Evolutionary conservation across 306 rosid species (phyloP).

Genomic region (Trifolium fragiferum): DNA sequence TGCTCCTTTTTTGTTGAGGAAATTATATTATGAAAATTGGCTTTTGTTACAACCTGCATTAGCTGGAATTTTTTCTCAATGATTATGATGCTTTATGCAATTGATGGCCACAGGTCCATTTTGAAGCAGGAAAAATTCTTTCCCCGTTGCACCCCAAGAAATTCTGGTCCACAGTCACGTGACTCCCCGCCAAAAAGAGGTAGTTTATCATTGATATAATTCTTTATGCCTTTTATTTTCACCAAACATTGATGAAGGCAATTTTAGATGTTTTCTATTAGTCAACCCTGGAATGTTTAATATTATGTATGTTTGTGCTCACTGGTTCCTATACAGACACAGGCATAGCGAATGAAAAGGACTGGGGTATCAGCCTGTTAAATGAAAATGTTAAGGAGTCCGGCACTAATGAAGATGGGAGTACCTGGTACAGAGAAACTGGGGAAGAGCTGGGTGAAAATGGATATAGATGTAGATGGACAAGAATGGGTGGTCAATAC

Average conservation of each 20-base stretch:
- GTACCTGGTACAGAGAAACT: slow-evolving; percentile 89
- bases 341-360: slow-evolving; percentile 95
- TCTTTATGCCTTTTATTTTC: slow-evolving; percentile 6
- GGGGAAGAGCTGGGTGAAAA: slow-evolving; percentile 84
- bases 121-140: slow-evolving; percentile 68
- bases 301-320: slow-evolving; percentile 39
- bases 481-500: slow-evolving; percentile 93
- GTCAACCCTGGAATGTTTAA: slow-evolving; percentile 31
- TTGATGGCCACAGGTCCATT: slow-evolving; percentile 58
- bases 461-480: slow-evolving; percentile 98
- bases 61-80: slow-evolving; percentile 31
- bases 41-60: slow-evolving; percentile 28
- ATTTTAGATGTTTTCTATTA: slow-evolving; percentile 33
- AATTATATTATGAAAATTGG: slow-evolving; percentile 14
- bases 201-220: slow-evolving; percentile 37
- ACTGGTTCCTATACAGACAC: slow-evolving; percentile 62
- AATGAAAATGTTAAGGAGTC: slow-evolving; percentile 77
- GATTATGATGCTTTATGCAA: slow-evolving; percentile 31
- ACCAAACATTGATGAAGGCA: slow-evolving; percentile 11
- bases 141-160: slow-evolving; percentile 77
- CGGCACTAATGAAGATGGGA: slow-evolving; percentile 95
- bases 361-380: slow-evolving; percentile 90
- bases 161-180: slow-evolving; percentile 90
- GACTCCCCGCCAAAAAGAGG: slow-evolving; percentile 97
- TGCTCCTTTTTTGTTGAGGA: slow-evolving; percentile 18